Evolutionary conservation across 108 stramenopile genomes (phyloP).

Genomic region (Stephanodiscus minutulus): DNA sequence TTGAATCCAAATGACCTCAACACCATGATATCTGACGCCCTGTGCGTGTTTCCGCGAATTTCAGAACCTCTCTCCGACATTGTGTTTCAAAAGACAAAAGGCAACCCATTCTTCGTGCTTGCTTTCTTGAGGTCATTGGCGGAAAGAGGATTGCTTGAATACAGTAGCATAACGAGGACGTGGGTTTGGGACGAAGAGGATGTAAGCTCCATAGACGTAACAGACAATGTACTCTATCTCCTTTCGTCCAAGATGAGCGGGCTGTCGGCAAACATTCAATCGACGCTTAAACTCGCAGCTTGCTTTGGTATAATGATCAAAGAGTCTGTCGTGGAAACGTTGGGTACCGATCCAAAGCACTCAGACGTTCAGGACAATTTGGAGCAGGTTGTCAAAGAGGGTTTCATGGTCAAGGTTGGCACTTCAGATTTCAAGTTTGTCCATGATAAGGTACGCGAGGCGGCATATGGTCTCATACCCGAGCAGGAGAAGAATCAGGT

Average conservation of each 20-base stretch:
- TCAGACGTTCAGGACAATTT: slow-evolving; percentile 1
- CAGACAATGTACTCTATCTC: too few relatives aligned
- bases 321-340: slow-evolving; percentile 12
- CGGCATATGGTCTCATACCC: too few relatives aligned
- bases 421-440: too few relatives aligned
- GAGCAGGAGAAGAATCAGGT: too few relatives aligned
- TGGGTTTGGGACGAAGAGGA: slow-evolving; percentile 49
- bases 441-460: too few relatives aligned
- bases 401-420: too few relatives aligned
- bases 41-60: slow-evolving; percentile 30
- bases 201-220: too few relatives aligned
- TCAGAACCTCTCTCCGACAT: background rate
- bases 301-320: background rate
- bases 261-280: slow-evolving; percentile 1
- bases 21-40: slow-evolving; percentile 36
- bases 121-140: slow-evolving; percentile 35
- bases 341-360: background rate
- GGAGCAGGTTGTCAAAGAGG: too few relatives aligned
- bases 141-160: slow-evolving; percentile 20
- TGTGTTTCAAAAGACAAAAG: slow-evolving; percentile 33
- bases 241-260: slow-evolving; percentile 39
- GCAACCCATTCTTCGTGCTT: slow-evolving; percentile 35
- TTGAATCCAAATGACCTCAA: slow-evolving; percentile 35
- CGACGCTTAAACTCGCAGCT: background rate
- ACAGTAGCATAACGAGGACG: slow-evolving; percentile 9